Evolutionary conservation across 345 rosid genomes (phyloP).

Genomic region (Linum usitatissimum): DNA sequence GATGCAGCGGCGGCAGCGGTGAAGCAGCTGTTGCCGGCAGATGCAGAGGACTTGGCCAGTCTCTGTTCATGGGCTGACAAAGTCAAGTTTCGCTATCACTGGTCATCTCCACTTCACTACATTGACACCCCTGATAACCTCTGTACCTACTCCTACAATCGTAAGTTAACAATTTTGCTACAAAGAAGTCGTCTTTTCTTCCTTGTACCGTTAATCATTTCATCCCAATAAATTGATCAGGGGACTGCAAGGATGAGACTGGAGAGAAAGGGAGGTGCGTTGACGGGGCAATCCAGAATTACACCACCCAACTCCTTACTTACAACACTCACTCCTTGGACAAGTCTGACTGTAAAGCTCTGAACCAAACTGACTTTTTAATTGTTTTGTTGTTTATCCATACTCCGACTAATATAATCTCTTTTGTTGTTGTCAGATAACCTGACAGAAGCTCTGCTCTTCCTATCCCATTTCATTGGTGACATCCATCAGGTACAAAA

Average conservation of each 20-base stretch:
- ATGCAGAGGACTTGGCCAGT: conserved; percentile 51
- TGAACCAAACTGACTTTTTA: neutral
- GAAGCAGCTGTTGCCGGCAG: conserved; percentile 44
- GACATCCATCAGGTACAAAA: conserved; percentile 90
- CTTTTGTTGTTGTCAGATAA: conserved; percentile 38
- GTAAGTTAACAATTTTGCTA: conserved; percentile 21
- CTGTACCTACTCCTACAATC: conserved; percentile 45
- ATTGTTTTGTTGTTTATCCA: neutral
- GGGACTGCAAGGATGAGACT: conserved; percentile 76
- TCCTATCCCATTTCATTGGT: conserved; percentile 77
- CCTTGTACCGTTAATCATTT: neutral
- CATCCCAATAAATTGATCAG: conserved; percentile 23
- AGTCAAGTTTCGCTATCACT: conserved; percentile 52
- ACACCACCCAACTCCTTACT: conserved; percentile 78
- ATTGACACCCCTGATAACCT: conserved; percentile 57
- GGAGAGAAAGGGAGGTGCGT: conserved; percentile 62
- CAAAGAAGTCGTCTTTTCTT: no score
- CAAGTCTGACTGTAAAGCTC: conserved; percentile 31
- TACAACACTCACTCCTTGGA: conserved; percentile 30
- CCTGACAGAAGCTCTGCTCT: conserved; percentile 83
- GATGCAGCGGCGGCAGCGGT: conserved; percentile 44
- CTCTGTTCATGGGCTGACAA: conserved; percentile 67
- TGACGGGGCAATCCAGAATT: conserved; percentile 80
- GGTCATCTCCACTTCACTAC: conserved; percentile 70
- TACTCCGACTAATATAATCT: no score